These are phyloP conservation scores for Pseudogymnoascus pannorum DNA, from an alignment of 2,329 filamentous ascomycete species.

Conservation along the genomic window DNA sequence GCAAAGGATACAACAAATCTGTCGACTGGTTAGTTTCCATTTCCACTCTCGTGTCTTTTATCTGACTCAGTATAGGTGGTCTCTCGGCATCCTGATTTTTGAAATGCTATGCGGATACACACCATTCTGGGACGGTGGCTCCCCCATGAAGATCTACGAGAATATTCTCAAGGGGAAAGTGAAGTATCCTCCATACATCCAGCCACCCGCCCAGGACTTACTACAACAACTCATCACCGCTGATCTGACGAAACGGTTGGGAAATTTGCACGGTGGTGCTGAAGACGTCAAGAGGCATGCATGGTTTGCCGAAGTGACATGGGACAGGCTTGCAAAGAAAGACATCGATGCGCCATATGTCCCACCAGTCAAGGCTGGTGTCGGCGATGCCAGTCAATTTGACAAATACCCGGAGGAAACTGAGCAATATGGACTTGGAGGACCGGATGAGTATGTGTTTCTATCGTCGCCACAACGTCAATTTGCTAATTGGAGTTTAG, in stretches of 20 bases:
- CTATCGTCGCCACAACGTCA: neutral
- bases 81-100: slow-evolving; percentile 93
- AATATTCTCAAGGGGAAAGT: slow-evolving; percentile 94
- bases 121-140: slow-evolving; percentile 97
- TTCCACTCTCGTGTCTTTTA: slow-evolving; percentile 12
- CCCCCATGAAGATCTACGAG: slow-evolving; percentile 98
- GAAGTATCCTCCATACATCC: slow-evolving; percentile 94
- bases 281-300: slow-evolving; percentile 91
- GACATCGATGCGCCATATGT: slow-evolving; percentile 98
- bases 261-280: slow-evolving; percentile 85
- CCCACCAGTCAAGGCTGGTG: slow-evolving; percentile 86
- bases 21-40: slow-evolving; percentile 77
- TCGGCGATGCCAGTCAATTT: slow-evolving; percentile 93
- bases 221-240: slow-evolving; percentile 88
- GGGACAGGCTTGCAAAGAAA: slow-evolving; percentile 88
- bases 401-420: slow-evolving; percentile 97
- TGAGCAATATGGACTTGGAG: slow-evolving; percentile 75
- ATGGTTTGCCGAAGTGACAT: slow-evolving; percentile 97
- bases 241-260: slow-evolving; percentile 88
- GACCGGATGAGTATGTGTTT: slow-evolving; percentile 76
- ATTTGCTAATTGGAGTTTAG: neutral
- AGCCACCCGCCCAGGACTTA: slow-evolving; percentile 87
- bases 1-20: slow-evolving; percentile 98
- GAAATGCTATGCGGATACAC: slow-evolving; percentile 99
- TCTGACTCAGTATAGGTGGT: slow-evolving; percentile 63